Conservation (phyloP, 805 yeast species). For the Candida succiphila region DNA sequence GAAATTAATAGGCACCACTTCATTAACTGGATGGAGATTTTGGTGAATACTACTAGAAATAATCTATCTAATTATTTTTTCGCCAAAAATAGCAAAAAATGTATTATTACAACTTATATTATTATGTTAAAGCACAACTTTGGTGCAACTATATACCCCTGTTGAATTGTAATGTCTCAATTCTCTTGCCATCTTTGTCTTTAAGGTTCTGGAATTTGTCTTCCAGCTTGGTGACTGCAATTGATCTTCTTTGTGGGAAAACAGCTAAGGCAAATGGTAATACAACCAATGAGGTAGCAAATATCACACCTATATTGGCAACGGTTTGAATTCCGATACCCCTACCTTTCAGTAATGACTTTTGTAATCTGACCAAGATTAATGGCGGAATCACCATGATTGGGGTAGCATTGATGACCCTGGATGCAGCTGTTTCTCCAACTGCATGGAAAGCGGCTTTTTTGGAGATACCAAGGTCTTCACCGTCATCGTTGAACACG, state of each 20-base stretch:
- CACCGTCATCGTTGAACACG: conserved; percentile 55
- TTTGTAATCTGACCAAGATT: conserved; percentile 68
- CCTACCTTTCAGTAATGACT: conserved; percentile 56
- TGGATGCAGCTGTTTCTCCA: conserved; percentile 91
- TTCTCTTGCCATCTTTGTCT: conserved; percentile 48
- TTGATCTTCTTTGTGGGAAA: conserved; percentile 79
- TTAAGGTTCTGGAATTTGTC: conserved; percentile 48
- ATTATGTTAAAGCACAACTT: too few relatives aligned
- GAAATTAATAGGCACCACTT: conserved; percentile 31
- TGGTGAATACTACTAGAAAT: conserved; percentile 31
- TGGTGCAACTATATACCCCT: conserved; percentile 62
- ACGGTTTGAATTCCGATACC: conserved; percentile 53
- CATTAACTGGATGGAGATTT: conserved; percentile 41
- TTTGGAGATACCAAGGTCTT: conserved; percentile 64
- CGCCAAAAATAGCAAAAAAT: too few relatives aligned
- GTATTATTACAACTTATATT: too few relatives aligned
- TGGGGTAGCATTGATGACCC: conserved; percentile 96
- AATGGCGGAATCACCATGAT: conserved; percentile 96
- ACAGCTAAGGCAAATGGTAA: conserved; percentile 93
- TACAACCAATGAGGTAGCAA: conserved; percentile 75
- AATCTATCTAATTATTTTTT: background rate
- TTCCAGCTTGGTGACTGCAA: conserved; percentile 56
- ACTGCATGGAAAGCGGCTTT: conserved; percentile 89
- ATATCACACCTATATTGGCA: conserved; percentile 79
- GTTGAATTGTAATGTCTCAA: conserved; percentile 69